These are phyloP conservation scores for Nicotiana obtusifolia DNA, from an alignment of 257 asterid genomes.

Conservation along the genomic window DNA sequence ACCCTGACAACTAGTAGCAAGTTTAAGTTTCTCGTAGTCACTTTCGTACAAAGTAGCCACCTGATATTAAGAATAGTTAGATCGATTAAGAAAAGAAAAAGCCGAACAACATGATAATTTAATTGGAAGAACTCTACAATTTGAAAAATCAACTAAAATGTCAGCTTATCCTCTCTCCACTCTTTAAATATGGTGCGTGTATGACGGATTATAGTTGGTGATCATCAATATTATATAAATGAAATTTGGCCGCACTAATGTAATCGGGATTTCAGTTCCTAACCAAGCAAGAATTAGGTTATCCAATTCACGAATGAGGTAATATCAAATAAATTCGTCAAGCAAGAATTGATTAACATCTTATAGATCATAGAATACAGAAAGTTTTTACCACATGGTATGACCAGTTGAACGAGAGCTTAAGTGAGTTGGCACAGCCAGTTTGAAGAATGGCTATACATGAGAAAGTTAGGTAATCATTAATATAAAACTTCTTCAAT, in stretches of 20 bases:
- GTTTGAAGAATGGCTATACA: background rate
- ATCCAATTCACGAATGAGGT: background rate
- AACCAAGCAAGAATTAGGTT: background rate
- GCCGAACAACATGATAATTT: background rate
- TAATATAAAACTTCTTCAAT: background rate
- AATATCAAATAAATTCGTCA: background rate
- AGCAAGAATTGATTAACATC: background rate
- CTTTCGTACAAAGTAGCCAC: slow-evolving; percentile 13
- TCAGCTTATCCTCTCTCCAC: too few relatives aligned
- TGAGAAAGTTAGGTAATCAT: background rate
- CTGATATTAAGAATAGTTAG: background rate
- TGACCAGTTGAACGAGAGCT: background rate
- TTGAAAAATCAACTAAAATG: background rate
- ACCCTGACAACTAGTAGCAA: background rate
- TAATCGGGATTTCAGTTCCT: background rate
- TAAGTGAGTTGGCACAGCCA: background rate
- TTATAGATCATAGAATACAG: background rate
- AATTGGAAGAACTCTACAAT: background rate
- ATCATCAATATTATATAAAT: too few relatives aligned
- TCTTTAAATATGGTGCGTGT: background rate
- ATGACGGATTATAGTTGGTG: too few relatives aligned
- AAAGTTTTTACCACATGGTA: background rate
- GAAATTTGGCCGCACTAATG: too few relatives aligned
- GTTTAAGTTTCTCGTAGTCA: slow-evolving; percentile 23
- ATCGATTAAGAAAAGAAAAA: background rate